A percentile compares a stretch with the other conserved stretches of the same genome.
Conservation (phyloP, 805 yeast species). For the Starmera caribaea region DNA sequence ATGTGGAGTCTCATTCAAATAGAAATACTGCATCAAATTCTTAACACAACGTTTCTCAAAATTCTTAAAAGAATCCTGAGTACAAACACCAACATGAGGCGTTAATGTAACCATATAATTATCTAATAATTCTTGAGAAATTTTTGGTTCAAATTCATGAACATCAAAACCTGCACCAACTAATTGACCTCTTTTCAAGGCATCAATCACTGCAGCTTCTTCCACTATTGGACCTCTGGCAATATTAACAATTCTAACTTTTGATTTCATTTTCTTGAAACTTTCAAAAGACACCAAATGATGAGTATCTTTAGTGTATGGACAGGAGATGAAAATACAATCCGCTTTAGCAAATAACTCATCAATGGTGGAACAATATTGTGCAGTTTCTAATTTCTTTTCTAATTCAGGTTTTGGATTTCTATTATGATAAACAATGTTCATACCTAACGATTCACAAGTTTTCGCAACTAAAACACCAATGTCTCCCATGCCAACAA, state of each 20-base stretch:
- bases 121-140: constrained; percentile 21
- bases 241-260: constrained; percentile 24
- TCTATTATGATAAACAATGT: constrained; percentile 32
- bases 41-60: constrained; percentile 29
- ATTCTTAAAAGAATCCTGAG: constrained; percentile 25
- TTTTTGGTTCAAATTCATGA: constrained; percentile 32
- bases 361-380: constrained; percentile 16
- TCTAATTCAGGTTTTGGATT: constrained; percentile 21
- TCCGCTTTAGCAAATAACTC: constrained; percentile 20
- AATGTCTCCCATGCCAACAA: constrained; percentile 39
- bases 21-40: constrained; percentile 27
- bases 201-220: constrained; percentile 29
- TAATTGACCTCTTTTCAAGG: constrained; percentile 28
- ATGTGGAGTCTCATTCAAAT: constrained; percentile 21
- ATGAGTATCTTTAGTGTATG: constrained; percentile 26
- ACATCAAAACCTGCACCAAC: constrained; percentile 35
- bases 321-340: constrained; percentile 28
- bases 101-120: constrained; percentile 27
- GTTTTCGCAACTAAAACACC: constrained; percentile 33
- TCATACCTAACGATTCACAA: constrained; percentile 34
- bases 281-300: constrained; percentile 27
- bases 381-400: constrained; percentile 30
- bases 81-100: constrained; percentile 30
- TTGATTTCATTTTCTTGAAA: constrained; percentile 18
- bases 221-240: constrained; percentile 33